A percentile compares a stretch with the other conserved stretches of the same genome.
Conservation (phyloP, 345 rosid genomes). For the Lepidium aucheri region DNA sequence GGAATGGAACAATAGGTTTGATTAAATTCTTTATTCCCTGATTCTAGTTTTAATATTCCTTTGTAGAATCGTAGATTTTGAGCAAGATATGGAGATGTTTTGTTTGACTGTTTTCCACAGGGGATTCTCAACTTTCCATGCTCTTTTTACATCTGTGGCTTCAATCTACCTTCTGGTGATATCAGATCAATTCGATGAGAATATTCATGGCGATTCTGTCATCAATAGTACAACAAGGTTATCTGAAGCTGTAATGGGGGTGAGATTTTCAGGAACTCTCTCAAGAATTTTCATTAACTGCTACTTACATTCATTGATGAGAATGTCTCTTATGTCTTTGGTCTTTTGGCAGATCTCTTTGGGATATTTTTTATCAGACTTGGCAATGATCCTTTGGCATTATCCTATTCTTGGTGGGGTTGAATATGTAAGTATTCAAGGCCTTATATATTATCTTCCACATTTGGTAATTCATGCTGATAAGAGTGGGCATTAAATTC, state of each 20-base stretch:
- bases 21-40: not conserved
- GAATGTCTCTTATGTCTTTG: not conserved
- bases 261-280: conserved; percentile 20
- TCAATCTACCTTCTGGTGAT: conserved; percentile 54
- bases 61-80: not conserved
- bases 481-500: not conserved
- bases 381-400: conserved; percentile 67
- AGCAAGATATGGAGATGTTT: not conserved
- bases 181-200: conserved; percentile 54
- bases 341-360: conserved; percentile 36
- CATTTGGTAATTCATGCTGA: not conserved
- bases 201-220: conserved; percentile 39
- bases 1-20: conserved; percentile 86
- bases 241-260: conserved; percentile 63
- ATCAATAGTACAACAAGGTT: conserved; percentile 44
- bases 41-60: not conserved
- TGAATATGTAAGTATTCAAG: conserved; percentile 58
- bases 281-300: not conserved
- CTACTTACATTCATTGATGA: not conserved
- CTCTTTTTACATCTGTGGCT: conserved; percentile 49
- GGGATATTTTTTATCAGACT: conserved; percentile 75
- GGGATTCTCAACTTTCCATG: conserved; percentile 88
- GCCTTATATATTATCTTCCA: not conserved
- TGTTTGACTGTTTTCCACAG: conserved; percentile 29
- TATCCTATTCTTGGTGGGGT: conserved; percentile 71